Base-by-base conservation (phyloP, 2,329 filamentous ascomycete genomes). In the Fusarium solani-melongenae region DNA sequence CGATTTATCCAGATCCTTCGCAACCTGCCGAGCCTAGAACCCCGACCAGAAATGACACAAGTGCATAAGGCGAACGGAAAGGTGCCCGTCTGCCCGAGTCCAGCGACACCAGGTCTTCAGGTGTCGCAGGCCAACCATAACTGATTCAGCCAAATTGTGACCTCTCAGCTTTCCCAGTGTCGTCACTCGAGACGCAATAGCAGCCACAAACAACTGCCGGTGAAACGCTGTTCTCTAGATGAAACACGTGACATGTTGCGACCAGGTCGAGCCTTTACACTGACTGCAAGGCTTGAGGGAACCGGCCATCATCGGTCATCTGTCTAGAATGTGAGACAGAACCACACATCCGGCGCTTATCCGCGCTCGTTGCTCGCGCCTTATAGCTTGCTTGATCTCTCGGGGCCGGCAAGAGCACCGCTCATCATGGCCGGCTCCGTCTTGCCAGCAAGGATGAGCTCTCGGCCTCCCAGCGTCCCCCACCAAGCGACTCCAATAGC, bases 401-500 rank as follows among this genome's bases (percentile, higher is more conserved):
- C 74, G 46, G 79, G 76, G 15, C 79, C 79, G 59, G 81, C 73
- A 36, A 89, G 78, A 7, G 88, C 88, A 56, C 88, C 88, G 75
- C 88, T 90, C 88, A 90, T 90, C 80, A 89, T 78, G n/a, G 79
- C 61, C 46, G 71, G 62, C 62, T 79, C 72, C 24, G 69, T 17
- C 14, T 71, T 71, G 70, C 76, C 74, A 67, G 69, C 59, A 75
- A 88, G 69, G 9, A 90, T 83, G 71, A 88, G 78, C 71, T 88
- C 88, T 81, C 80, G 90, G 83, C 83, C 89, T 8, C 88, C 88
- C 38, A 82, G 82, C 14, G 86, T 87, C 12, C 91, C 93, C 95
- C 95, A 98, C 95, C 95, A 98, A 3, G 90, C 90, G 20, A 97
- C 93, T 57, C 92, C 94, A 34, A 93, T 88, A 44, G 92, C 90